phyloP scores from a whole-genome alignment of 1,284 basidiomycete genomes.

The Leucoagaricus sp. region DNA sequence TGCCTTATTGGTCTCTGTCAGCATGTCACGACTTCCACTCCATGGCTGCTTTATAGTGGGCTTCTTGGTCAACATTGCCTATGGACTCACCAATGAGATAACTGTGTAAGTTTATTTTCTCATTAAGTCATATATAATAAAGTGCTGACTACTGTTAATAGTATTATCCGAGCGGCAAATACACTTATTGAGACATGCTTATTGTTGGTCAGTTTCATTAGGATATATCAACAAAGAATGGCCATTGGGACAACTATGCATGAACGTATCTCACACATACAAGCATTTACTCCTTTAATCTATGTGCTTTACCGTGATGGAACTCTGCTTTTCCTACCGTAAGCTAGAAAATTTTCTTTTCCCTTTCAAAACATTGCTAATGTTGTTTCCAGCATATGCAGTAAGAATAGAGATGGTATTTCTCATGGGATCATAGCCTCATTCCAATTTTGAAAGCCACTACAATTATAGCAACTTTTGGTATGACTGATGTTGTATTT shows the following conservation, averaged over 20 bases:
- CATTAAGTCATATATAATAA: not conserved
- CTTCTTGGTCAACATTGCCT: too few species aligned
- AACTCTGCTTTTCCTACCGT: not conserved
- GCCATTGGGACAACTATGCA: not conserved
- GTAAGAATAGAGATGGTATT: not conserved
- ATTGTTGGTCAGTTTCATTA: not conserved
- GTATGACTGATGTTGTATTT: too few species aligned
- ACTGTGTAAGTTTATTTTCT: not conserved
- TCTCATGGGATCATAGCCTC: too few species aligned
- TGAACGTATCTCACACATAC: not conserved
- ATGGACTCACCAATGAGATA: not conserved
- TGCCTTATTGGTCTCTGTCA: too few species aligned
- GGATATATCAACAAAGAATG: not conserved
- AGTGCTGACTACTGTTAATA: not conserved
- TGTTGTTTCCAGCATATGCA: not conserved
- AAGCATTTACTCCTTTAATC: not conserved
- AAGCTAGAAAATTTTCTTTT: not conserved
- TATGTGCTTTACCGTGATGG: not conserved
- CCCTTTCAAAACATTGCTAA: not conserved
- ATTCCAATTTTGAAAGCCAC: too few species aligned
- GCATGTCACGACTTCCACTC: too few species aligned
- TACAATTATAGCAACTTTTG: too few species aligned
- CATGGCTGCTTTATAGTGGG: too few species aligned
- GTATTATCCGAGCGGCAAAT: not conserved
- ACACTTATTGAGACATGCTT: not conserved